Base-by-base conservation (phyloP, 805 yeast species). In the Suhomyces tanzawaensis region DNA sequence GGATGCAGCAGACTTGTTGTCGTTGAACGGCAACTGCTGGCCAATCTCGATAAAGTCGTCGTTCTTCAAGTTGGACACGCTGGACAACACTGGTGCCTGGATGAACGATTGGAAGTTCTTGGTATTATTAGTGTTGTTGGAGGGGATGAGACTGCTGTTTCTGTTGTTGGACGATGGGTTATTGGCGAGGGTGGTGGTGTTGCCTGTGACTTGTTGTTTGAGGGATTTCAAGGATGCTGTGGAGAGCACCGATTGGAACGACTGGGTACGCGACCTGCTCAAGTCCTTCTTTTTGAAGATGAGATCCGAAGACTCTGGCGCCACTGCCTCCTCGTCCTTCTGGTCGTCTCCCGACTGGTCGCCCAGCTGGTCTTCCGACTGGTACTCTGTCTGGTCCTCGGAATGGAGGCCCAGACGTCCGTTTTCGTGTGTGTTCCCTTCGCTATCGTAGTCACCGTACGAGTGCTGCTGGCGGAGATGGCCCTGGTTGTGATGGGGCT, bases 61-160 rank as follows among this genome's bases (percentile, higher is more conserved):
- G n/a, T 40, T 41, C 24, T 57, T 62, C 29, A 57, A 48, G 34
- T 58, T 64, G 14, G 67, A 42, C 29, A 65, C 62, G 40, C 64
- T 56, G 27, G 69, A 63, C 31, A 69, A 51, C 4, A 67, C 73
- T 1, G 74, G 74, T 1, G 73, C 74, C 50, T 69, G 74, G 37
- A 69, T 69, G 41, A 64, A 68, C 16, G 69, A 60, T 52, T 69
- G 74, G 52, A 67, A 66, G 49, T 69, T 64, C 47, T 64, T 49
- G 23, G 44, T 36, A 39, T 46, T 30, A 41, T 40, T 37, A 17
- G 36, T 29, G 18, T 27, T 37, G 29, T 34, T 27, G 34, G 29
- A 37, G 36, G 28, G 36, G 23, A 35, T 34, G 9, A 31, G 39
- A 29, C 43, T 39, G 31, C 26, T 40, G 26, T 34, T 40, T 13